phyloP scores from a whole-genome alignment of 176 grass and related monocot genomes.

The Panicum miliaceum region DNA sequence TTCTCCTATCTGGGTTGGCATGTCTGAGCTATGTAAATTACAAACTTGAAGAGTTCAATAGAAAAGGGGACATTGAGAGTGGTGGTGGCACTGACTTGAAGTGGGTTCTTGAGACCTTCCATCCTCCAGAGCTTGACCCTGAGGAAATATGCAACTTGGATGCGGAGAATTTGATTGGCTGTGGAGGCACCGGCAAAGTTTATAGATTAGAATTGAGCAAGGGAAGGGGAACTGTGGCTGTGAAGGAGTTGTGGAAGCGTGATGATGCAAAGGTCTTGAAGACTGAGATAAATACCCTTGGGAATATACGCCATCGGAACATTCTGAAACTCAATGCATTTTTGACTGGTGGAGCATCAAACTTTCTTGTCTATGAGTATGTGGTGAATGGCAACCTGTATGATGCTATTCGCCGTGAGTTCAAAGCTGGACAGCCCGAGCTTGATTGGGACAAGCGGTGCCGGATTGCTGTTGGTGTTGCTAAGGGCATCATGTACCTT shows the following conservation, averaged over 20 bases:
- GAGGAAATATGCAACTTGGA: constrained; percentile 64
- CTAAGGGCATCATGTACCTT: constrained; percentile 86
- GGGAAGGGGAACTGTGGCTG: constrained; percentile 60
- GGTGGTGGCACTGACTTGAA: constrained; percentile 46
- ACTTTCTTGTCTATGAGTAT: constrained; percentile 74
- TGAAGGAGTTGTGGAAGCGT: constrained; percentile 67
- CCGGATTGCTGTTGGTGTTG: constrained; percentile 67
- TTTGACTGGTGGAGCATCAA: constrained; percentile 51
- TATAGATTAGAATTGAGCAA: constrained; percentile 70
- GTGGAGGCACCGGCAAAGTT: constrained; percentile 70
- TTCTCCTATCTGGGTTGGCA: constrained; percentile 58
- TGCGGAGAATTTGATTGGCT: constrained; percentile 62
- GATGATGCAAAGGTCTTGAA: constrained; percentile 56
- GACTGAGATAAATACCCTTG: constrained; percentile 60
- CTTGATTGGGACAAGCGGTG: constrained; percentile 72
- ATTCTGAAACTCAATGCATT: constrained; percentile 79
- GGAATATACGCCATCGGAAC: constrained; percentile 70
- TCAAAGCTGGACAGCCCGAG: constrained; percentile 49
- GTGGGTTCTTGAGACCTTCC: constrained; percentile 69
- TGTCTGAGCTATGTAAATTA: constrained; percentile 77
- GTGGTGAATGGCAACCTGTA: constrained; percentile 77
- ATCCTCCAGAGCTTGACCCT: constrained; percentile 58
- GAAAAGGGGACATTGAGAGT: constrained; percentile 53
- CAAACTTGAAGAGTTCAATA: constrained; percentile 63
- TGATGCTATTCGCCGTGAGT: constrained; percentile 66